phyloP scores from a whole-genome alignment of 257 asterid genomes.

The Solanum ossicruentum region DNA sequence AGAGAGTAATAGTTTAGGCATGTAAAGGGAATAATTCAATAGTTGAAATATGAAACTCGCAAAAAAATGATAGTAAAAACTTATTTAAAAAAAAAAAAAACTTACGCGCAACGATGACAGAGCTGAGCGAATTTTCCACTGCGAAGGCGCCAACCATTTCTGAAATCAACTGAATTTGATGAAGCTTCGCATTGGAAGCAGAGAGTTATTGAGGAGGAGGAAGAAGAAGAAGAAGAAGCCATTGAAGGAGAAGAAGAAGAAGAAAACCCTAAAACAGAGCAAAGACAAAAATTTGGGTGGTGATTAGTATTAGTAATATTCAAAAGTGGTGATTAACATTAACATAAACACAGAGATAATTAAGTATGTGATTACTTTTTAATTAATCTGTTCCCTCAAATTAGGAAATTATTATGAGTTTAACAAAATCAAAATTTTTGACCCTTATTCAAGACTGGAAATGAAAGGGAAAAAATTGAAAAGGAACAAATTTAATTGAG shows the following conservation, averaged over 20 bases:
- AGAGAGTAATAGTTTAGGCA: too few relatives aligned
- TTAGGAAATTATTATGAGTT: neutral
- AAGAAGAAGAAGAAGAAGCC: slow-evolving; percentile 2
- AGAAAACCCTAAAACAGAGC: neutral
- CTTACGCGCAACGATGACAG: slow-evolving; percentile 26
- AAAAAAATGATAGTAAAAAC: neutral
- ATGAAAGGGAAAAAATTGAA: too few relatives aligned
- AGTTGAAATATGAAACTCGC: neutral
- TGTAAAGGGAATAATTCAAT: neutral
- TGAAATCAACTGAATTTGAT: slow-evolving; percentile 8
- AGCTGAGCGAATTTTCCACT: slow-evolving; percentile 28
- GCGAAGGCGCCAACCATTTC: slow-evolving; percentile 33
- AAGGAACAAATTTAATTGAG: neutral
- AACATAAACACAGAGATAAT: neutral
- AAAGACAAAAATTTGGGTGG: neutral
- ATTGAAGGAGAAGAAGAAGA: neutral
- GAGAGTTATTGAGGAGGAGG: neutral
- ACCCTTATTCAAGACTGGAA: neutral
- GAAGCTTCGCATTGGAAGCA: slow-evolving; percentile 21
- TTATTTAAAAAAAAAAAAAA: neutral
- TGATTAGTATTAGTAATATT: too few relatives aligned
- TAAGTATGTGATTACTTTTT: neutral
- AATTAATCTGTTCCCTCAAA: neutral
- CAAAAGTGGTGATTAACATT: neutral
- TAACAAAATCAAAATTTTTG: neutral